Evolutionary conservation across 108 stramenopile species (phyloP).

Genomic region (Epithemia pelagica): DNA sequence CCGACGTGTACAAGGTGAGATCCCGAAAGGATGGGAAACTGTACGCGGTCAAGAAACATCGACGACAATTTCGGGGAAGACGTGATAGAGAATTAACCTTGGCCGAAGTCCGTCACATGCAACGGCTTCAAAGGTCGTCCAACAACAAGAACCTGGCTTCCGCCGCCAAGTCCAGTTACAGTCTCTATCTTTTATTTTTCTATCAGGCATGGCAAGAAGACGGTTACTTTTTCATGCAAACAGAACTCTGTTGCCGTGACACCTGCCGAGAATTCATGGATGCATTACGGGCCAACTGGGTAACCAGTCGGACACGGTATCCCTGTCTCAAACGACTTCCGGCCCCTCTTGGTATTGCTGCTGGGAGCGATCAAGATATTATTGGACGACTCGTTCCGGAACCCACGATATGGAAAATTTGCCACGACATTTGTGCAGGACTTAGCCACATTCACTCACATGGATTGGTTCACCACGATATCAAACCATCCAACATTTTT

Average conservation of each 20-base stretch:
- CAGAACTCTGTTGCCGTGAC: conserved; percentile 76
- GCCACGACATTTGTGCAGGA: conserved; percentile 75
- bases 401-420: conserved; percentile 70
- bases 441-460: conserved; percentile 71
- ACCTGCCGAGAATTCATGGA: conserved; percentile 67
- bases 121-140: conserved; percentile 42
- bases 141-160: background rate
- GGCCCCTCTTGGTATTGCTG: conserved; percentile 1
- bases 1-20: conserved; percentile 79
- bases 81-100: conserved; percentile 68
- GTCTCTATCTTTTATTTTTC: conserved; percentile 74
- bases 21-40: conserved; percentile 41
- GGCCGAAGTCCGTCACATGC: conserved; percentile 77
- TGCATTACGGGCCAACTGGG: conserved; percentile 52
- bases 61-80: conserved; percentile 74
- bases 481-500: conserved; percentile 83
- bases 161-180: conserved; percentile 34
- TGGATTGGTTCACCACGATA: conserved; percentile 75
- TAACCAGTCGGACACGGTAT: conserved; percentile 40
- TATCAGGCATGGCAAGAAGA: conserved; percentile 81
- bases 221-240: conserved; percentile 74
- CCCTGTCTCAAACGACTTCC: conserved; percentile 42
- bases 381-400: conserved; percentile 54
- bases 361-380: conserved; percentile 14
- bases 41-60: conserved; percentile 75